Conservation (phyloP, 2,329 filamentous ascomycete species). For the Alternaria sp. region DNA sequence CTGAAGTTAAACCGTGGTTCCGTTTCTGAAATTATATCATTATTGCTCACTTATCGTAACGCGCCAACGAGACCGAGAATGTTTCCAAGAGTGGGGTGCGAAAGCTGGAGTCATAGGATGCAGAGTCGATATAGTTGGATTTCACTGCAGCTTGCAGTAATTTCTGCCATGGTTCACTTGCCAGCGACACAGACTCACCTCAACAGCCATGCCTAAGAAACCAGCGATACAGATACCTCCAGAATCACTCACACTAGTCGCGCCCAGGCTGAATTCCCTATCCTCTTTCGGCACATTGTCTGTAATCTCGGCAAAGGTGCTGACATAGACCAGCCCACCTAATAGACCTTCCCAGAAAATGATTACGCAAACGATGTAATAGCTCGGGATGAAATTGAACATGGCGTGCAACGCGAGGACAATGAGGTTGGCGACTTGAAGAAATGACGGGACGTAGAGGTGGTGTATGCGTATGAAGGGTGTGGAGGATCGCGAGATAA, state of each 20-base stretch:
- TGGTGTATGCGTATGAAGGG: constrained; percentile 82
- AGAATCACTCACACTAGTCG: constrained; percentile 90
- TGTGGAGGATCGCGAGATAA: constrained; percentile 89
- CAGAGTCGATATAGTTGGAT: not conserved
- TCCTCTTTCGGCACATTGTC: constrained; percentile 78
- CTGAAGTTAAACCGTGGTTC: not conserved
- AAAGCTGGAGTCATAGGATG: not conserved
- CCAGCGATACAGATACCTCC: constrained; percentile 89
- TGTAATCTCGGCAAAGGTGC: constrained; percentile 90
- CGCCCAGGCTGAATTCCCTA: constrained; percentile 87
- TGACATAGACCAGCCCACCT: constrained; percentile 88
- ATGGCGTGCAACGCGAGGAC: constrained; percentile 78
- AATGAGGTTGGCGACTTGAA: constrained; percentile 80
- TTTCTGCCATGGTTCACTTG: constrained; percentile 81
- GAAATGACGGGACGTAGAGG: constrained; percentile 79
- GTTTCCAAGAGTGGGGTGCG: not conserved
- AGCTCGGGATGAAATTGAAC: constrained; percentile 47
- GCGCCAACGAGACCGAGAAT: not conserved
- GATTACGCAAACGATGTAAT: constrained; percentile 79
- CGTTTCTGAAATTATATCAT: not conserved
- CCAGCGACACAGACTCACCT: constrained; percentile 81
- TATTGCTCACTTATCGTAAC: not conserved
- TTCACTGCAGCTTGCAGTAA: constrained; percentile 50
- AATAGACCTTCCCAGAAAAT: constrained; percentile 95
- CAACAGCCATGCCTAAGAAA: constrained; percentile 80